Percentiles rank a stretch among this genome's conserved stretches.
These are phyloP conservation scores for Hanseniaspora nectarophila DNA, from an alignment of 805 yeast genomes.

Conservation along the genomic window DNA sequence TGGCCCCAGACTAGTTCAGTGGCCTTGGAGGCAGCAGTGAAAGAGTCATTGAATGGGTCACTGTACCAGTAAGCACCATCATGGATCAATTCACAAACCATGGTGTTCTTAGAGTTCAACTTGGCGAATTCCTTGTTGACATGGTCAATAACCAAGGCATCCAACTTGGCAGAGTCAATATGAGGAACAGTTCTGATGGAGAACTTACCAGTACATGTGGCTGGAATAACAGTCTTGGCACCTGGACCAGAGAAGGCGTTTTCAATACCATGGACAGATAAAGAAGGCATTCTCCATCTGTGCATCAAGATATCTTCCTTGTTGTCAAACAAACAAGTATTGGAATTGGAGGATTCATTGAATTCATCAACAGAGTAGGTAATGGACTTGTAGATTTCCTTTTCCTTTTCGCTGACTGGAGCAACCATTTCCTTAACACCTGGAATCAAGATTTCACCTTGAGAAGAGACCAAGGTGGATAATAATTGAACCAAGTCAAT, in stretches of 20 bases:
- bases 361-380: conserved; percentile 77
- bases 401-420: conserved; percentile 73
- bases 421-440: conserved; percentile 94
- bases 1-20: conserved; percentile 90
- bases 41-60: conserved; percentile 83
- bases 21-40: conserved; percentile 89
- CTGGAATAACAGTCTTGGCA: conserved; percentile 97
- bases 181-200: conserved; percentile 96
- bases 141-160: conserved; percentile 61
- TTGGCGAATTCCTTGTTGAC: conserved; percentile 53
- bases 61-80: conserved; percentile 96
- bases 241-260: conserved; percentile 94
- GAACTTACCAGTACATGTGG: conserved; percentile 86
- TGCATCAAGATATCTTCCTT: conserved; percentile 87
- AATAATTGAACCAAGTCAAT: conserved; percentile 75
- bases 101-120: conserved; percentile 65
- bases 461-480: conserved; percentile 61
- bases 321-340: conserved; percentile 64
- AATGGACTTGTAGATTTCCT: conserved; percentile 65
- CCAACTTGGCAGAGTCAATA: conserved; percentile 69
- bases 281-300: conserved; percentile 97
- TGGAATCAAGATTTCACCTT: conserved; percentile 75
- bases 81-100: conserved; percentile 67
- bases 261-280: conserved; percentile 92
- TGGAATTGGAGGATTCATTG: conserved; percentile 77